phyloP scores from a whole-genome alignment of 2,329 filamentous ascomycete genomes.

The Ilyonectria mors-panacis region DNA sequence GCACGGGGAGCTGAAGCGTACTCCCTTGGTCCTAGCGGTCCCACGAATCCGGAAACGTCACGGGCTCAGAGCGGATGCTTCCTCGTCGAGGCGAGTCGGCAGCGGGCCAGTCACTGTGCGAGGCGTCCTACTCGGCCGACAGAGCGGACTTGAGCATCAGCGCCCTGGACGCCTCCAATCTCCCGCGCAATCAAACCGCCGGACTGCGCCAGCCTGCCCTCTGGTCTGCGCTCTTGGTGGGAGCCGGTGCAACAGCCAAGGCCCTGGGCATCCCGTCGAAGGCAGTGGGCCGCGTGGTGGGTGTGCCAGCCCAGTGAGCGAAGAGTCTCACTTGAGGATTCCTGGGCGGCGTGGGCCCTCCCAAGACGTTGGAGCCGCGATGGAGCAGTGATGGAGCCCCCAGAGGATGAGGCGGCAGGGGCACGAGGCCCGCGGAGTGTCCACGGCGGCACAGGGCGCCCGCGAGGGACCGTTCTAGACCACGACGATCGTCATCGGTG shows the following conservation, averaged over 20 bases:
- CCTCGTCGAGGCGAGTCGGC: background rate
- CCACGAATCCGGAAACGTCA: constrained; percentile 15
- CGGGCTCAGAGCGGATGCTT: background rate
- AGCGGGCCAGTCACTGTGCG: background rate
- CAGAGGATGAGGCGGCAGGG: constrained; percentile 33
- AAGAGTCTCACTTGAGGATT: constrained; percentile 6
- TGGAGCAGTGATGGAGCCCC: background rate
- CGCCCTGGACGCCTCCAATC: constrained; percentile 28
- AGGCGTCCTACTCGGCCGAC: constrained; percentile 24
- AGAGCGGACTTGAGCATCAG: constrained; percentile 9
- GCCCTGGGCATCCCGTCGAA: constrained; percentile 29
- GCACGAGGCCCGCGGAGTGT: constrained; percentile 27
- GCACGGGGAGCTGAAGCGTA: too few species aligned
- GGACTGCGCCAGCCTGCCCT: constrained; percentile 12
- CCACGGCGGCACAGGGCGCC: constrained; percentile 27
- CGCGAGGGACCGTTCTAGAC: constrained; percentile 47
- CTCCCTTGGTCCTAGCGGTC: constrained; percentile 11
- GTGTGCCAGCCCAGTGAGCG: constrained; percentile 1
- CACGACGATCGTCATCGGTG: constrained; percentile 44
- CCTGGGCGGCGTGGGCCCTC: background rate
- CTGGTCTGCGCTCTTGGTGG: constrained; percentile 10
- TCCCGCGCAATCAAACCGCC: constrained; percentile 26
- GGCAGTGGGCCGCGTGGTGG: constrained; percentile 22
- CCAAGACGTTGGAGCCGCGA: background rate
- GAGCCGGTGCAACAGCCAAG: constrained; percentile 32